Evolutionary conservation across 805 yeast genomes (phyloP).

Genomic region (Ogataea paraovalis): DNA sequence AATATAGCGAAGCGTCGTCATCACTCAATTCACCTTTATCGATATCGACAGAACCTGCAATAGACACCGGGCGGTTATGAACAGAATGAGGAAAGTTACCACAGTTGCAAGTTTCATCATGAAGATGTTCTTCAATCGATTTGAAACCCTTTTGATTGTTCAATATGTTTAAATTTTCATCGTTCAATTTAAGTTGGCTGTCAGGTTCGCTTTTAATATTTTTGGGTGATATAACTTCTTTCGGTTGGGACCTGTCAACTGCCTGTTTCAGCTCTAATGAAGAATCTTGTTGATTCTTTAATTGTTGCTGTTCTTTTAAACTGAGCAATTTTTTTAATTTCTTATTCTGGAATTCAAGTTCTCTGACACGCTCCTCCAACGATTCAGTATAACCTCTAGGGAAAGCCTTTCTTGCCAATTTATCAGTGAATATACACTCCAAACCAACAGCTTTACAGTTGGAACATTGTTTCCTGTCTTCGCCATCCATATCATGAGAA

Average conservation of each 20-base stretch:
- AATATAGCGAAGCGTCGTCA: slow-evolving; percentile 35
- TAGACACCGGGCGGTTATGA: slow-evolving; percentile 61
- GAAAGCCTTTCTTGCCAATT: slow-evolving; percentile 77
- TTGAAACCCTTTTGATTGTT: slow-evolving; percentile 23
- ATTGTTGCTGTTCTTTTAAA: slow-evolving; percentile 34
- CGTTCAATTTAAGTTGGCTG: slow-evolving; percentile 16
- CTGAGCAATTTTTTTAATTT: slow-evolving; percentile 61
- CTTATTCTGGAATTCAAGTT: slow-evolving; percentile 75
- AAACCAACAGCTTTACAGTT: slow-evolving; percentile 82
- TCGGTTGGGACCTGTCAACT: neutral
- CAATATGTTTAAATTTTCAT: slow-evolving; percentile 28
- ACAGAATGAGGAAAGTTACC: slow-evolving; percentile 49
- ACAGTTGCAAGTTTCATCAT: slow-evolving; percentile 57
- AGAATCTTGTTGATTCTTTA: neutral
- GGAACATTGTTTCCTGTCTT: slow-evolving; percentile 71
- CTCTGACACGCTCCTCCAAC: slow-evolving; percentile 82
- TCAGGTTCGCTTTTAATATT: neutral
- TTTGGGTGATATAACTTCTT: neutral
- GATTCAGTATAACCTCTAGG: slow-evolving; percentile 93
- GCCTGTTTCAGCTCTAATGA: neutral
- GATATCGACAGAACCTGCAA: slow-evolving; percentile 56
- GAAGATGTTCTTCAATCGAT: slow-evolving; percentile 33
- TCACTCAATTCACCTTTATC: slow-evolving; percentile 46
- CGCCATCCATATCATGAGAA: slow-evolving; percentile 28
- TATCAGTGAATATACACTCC: slow-evolving; percentile 85